Evolutionary conservation across 495 filamentous ascomycete species (phyloP), one percentile per base, ranked within the genome.

Genomic region (Geopyxis carbonaria): DNA sequence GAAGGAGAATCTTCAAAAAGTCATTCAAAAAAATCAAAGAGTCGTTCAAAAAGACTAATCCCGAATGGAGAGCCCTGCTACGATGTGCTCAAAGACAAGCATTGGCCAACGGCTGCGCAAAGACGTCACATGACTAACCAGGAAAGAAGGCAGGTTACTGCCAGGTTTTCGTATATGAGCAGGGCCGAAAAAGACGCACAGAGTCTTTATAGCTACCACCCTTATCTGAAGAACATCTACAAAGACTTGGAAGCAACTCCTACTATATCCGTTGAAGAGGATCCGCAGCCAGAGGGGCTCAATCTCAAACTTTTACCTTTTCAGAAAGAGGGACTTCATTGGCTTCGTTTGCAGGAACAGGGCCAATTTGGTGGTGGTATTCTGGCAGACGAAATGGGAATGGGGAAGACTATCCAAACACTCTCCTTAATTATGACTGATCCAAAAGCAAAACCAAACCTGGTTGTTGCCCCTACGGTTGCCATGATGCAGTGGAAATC

Each of bases 371-470:
- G 73, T 45, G 89, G 89, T 23, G 89, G 89, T 7, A 64, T 97
- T 20, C 65, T 97, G 4, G 89, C 87, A 31, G 89, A 95, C 50
- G 51, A 53, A 34, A 55, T 55, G 50, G 50, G 51, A 18, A 89
- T 95, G 69, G 89, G 89, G 21, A 97, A 97, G 64, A 97, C 89
- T 0, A 94, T 97, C 27, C 89, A 97, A 47, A 85, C 89, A 2
- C 85, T 97, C 5, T 91, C 86, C 6, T 66, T 95, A 10, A 81
- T 97, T 55, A 97, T 95, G 86, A 92, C 85, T 5, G 86, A 97
- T 54, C 93, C 78, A 47, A 85, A 86, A 13, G 79, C 77, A 22
- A 72, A 74, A 36, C 57, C 89, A 4, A 81, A 86, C 2, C 62
- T 97, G 5, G 89, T 97, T 5, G 67, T 94, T 29, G 82, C 92